Base-by-base conservation (phyloP, 202 grass and related monocot genomes). In the Brachypodium distachyon region DNA sequence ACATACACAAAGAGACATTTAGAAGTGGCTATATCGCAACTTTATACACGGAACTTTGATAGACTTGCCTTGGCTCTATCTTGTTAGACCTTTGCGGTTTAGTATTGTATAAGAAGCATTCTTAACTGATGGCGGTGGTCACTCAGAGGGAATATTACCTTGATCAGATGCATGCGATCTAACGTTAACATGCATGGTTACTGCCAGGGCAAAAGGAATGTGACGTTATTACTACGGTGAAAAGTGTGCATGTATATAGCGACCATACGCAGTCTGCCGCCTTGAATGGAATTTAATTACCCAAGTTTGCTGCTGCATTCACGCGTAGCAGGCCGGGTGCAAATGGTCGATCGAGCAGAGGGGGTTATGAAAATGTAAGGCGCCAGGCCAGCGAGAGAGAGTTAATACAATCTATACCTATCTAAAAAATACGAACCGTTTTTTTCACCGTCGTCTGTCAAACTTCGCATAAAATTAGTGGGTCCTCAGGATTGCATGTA, bases 1-100 rank as follows among this genome's bases (percentile, higher is more conserved):
- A 83, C 86, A 75, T 47, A 38, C 75, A 54, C 69, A 83, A 87
- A 74, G 4, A 74, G 85, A 87, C 85, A 79, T 2, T 0, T 14
- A 79, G 6, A 79, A 46, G 37, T 43, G 27, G 27, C 12, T 69
- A 38, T 25, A 18, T 33, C 17, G 12, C 40, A n/a, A 88, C 61
- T 88, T 88, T 84, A 61, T 31, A 73, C 36, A 53, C 33, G 19
- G n/a, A 44, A 9, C 67, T 77, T n/a, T 81, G 46, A 37, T 37
- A 29, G 22, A 8, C 17, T 52, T 70, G 11, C 34, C 27, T 79
- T 75, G 75, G 23, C 70, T 75, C 46, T 47, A 84, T 83, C 61
- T 49, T 40, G 61, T 27, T 83, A 69, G 68, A 67, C 39, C 49
- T 55, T 88, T 83, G 80, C 54, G 13, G 68, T 75, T 88, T 79